Conservation (phyloP, 768 basidiomycete species). For the Collybia mongolica region DNA sequence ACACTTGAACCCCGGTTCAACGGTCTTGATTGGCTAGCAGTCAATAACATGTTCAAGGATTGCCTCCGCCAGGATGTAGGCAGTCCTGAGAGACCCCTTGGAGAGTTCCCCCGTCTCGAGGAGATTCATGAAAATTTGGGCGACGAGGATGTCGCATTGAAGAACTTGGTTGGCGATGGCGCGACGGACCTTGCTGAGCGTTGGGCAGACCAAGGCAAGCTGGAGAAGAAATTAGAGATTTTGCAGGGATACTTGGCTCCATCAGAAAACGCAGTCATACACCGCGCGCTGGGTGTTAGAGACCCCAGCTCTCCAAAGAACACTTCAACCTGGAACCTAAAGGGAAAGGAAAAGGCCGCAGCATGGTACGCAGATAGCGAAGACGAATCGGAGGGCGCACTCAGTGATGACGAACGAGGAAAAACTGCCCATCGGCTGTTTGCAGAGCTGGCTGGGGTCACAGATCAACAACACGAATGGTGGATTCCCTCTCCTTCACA, state of each 20-base stretch:
- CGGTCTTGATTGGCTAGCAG: conserved; percentile 71
- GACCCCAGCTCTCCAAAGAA: neutral
- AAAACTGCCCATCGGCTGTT: conserved; percentile 59
- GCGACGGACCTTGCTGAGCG: conserved; percentile 42
- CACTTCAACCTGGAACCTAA: conserved; percentile 7
- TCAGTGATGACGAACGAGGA: conserved; percentile 51
- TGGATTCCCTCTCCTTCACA: conserved; percentile 18
- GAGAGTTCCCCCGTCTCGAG: conserved; percentile 7
- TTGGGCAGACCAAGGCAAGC: conserved; percentile 54
- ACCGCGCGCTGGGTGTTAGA: conserved; percentile 24
- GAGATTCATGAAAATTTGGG: conserved; percentile 13
- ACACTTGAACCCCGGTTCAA: conserved; percentile 53
- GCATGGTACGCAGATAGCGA: conserved; percentile 25
- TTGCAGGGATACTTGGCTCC: conserved; percentile 44
- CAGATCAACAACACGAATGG: conserved; percentile 31
- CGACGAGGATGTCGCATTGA: conserved; percentile 50
- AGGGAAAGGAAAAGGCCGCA: conserved; percentile 16
- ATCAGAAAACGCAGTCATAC: conserved; percentile 30
- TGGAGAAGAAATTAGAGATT: conserved; percentile 40
- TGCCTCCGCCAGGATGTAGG: conserved; percentile 40
- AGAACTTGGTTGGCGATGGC: conserved; percentile 66
- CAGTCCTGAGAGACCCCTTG: conserved; percentile 2
- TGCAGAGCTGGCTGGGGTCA: conserved; percentile 36
- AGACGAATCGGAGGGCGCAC: conserved; percentile 29
- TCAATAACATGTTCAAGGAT: conserved; percentile 65